Evolutionary conservation across 768 basidiomycete genomes (phyloP), one percentile per base, ranked within the genome.

Genomic region (Xerocomus brunneocitrinus): DNA sequence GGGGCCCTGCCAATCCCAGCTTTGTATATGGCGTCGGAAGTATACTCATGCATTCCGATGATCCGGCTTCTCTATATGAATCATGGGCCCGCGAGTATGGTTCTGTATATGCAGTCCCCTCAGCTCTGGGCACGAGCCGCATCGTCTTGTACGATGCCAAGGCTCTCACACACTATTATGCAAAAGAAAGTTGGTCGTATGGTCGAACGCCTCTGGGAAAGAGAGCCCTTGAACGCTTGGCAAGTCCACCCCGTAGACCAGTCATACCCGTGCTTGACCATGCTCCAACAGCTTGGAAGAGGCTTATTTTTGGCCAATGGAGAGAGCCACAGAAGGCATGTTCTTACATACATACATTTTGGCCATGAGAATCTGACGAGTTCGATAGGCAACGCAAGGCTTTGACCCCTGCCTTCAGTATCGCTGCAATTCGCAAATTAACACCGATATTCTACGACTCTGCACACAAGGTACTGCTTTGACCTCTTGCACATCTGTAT

Each of bases 261-360:
- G 3, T 19, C 4, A 2, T 25, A 9, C 6, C 3, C 6, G 13
- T 31, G n/a, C 5, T 28, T 40, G 30, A 35, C 22, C 19, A 7
- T 39, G 12, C 24, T 8, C 10, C 36, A 3, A 4, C 32, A 61
- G 52, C 49, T 60, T 31, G 73, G 74, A 6, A 60, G 59, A 16
- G 72, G 73, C 2, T 41, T 76, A 1, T 35, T 65, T 9, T 61
- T 47, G 55, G 56, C 63, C 2, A 66, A 74, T 32, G 73, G 75
- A 12, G 79, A 80, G 14, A 72, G 67, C 49, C 79, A 81, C 44
- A 69, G 64, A 43, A 67, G 77, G 78, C 71, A 46, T 6, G 53
- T 13, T 34, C 22, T 27, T 53, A 24, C 5, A 6, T 16, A 0
- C 7, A 5, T 10, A 3, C 1, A 8, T 14, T 8, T 5, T 41